Percentiles rank a stretch among this genome's conserved stretches.
Evolutionary conservation across 2,329 filamentous ascomycete genomes (phyloP).

Genomic region (Celoporthe dispersa): DNA sequence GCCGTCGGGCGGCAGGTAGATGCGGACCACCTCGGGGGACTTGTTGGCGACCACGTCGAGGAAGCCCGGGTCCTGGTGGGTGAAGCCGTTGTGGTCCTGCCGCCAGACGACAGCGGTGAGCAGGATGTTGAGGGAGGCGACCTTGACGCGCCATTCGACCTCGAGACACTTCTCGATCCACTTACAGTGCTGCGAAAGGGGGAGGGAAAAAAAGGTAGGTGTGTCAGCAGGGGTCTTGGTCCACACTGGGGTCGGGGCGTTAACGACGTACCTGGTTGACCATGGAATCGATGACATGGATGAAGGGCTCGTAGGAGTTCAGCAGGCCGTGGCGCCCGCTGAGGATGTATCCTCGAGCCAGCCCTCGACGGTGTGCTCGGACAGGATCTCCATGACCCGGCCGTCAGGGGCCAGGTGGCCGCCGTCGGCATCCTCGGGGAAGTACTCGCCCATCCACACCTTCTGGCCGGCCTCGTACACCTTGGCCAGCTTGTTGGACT

Average conservation of each 20-base stretch:
- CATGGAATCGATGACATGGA: constrained; percentile 84
- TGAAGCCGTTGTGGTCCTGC: constrained; percentile 85
- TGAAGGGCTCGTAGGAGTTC: constrained; percentile 83
- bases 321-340: constrained; percentile 76
- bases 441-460: constrained; percentile 79
- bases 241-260: too few relatives aligned
- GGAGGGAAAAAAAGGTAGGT: background rate
- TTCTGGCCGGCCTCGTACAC: constrained; percentile 79
- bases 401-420: constrained; percentile 72
- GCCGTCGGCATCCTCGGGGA: constrained; percentile 75
- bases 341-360: constrained; percentile 79
- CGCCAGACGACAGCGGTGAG: constrained; percentile 80
- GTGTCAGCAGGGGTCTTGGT: constrained; percentile 30
- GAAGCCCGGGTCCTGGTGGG: constrained; percentile 81
- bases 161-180: constrained; percentile 84
- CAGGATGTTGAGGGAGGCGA: constrained; percentile 79
- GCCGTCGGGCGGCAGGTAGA: constrained; percentile 80
- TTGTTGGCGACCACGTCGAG: constrained; percentile 81
- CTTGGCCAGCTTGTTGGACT: constrained; percentile 76
- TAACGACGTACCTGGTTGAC: constrained; percentile 65
- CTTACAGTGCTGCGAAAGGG: constrained; percentile 71
- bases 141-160: constrained; percentile 74
- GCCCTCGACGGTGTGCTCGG: constrained; percentile 78
- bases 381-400: constrained; percentile 84
- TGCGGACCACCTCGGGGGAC: constrained; percentile 77